Evolutionary conservation across 2,329 filamentous ascomycete genomes (phyloP).

Genomic region (Apiospora pterosperma): DNA sequence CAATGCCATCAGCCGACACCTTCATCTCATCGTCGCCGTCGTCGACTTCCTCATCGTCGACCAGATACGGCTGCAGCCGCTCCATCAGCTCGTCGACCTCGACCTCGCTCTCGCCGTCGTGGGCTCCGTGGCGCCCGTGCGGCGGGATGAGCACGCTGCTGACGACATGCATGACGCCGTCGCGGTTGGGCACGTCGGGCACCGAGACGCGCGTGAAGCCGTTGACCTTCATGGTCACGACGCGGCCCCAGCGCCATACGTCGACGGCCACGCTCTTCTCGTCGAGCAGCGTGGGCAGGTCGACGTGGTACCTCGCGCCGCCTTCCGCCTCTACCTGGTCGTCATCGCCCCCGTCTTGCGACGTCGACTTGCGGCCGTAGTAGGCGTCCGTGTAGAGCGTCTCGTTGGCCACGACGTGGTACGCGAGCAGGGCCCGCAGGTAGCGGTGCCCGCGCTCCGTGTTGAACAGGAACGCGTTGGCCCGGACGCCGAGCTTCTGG

Average conservation of each 20-base stretch:
- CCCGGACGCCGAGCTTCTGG: constrained; percentile 63
- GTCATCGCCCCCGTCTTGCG: constrained; percentile 20
- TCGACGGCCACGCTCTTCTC: constrained; percentile 68
- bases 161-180: constrained; percentile 82
- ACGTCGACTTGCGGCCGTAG: constrained; percentile 44
- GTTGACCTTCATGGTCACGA: constrained; percentile 72
- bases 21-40: not conserved
- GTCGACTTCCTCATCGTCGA: not conserved
- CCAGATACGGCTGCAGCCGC: constrained; percentile 35
- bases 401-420: constrained; percentile 30
- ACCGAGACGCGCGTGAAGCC: constrained; percentile 63
- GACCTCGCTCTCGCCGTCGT: constrained; percentile 45
- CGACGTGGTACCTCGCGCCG: constrained; percentile 56
- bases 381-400: constrained; percentile 73
- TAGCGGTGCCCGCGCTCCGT: constrained; percentile 70
- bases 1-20: not conserved
- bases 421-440: constrained; percentile 61
- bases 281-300: constrained; percentile 69
- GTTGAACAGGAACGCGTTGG: constrained; percentile 84
- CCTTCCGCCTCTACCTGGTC: constrained; percentile 22
- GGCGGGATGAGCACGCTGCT: constrained; percentile 74
- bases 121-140: constrained; percentile 42
- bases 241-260: constrained; percentile 63
- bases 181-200: constrained; percentile 67
- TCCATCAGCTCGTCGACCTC: constrained; percentile 59